Evolutionary conservation across 2,329 filamentous ascomycete genomes (phyloP), one percentile per base, ranked within the genome.

Genomic region (Microsporum ferrugineum): DNA sequence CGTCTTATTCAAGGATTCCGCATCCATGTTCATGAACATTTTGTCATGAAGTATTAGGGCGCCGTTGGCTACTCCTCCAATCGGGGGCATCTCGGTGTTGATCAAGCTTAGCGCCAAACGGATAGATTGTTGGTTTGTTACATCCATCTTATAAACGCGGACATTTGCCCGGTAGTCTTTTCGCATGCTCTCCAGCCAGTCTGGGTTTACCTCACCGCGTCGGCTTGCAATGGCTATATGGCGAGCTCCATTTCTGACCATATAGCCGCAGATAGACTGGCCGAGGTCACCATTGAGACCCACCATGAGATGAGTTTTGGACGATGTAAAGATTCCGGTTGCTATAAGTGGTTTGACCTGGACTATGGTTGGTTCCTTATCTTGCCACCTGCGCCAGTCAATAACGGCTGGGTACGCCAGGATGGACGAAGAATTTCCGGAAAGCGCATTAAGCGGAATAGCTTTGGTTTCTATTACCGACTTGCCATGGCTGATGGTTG

Each of bases 21-120:
- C 66, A 4, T 68, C 62, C 58, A 74, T 67, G 14, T 75, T 65
- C 8, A 60, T 55, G 43, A 78, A 75, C 2, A 68, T 57, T 5
- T 61, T 64, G 53, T 77, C 76, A 0, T 65, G 60, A 1, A 77
- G 66, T 7, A 77, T 71, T 69, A 76, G 72, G 1, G 75, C 74
- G 27, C 62, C 70, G 23, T 71, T 68, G 2, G 57, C 62, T 3
- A 71, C 66, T 33, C 70, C 70, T 0, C 51, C 68, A 33, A 71
- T 65, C 1, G 65, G 68, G 3, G 75, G 75, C 57, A 72, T 34
- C 1, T 17, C 45, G 6, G 17, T 27, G 5, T 38, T 17, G 23
- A 61, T 61, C 29, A 51, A 14, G 17, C 17, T 14, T 27, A 14
- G 49, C 47, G 51, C n/a, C 5, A n/a, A 2, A 45, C 66, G 63